A percentile compares a stretch with the other conserved stretches of the same genome.
Evolutionary conservation across 495 filamentous ascomycete genomes (phyloP).

Genomic region (Aspergillus sclerotioniger): DNA sequence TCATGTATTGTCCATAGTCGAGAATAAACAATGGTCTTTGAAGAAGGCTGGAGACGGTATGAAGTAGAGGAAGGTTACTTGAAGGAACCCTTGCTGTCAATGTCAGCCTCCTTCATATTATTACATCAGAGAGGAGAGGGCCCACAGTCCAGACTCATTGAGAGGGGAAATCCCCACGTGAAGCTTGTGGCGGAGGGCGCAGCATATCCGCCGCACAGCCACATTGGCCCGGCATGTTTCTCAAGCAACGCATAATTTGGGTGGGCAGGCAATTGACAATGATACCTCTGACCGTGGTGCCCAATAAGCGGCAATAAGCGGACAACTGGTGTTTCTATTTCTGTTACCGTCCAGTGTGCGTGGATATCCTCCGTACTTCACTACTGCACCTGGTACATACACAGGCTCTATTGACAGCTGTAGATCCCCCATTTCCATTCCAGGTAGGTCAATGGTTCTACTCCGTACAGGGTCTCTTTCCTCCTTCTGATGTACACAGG

Average conservation of each 20-base stretch:
- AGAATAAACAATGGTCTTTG: too few relatives aligned
- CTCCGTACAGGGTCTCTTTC: too few relatives aligned
- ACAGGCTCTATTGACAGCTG: neutral
- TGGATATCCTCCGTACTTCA: neutral
- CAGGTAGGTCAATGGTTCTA: too few relatives aligned
- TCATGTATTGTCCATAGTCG: too few relatives aligned
- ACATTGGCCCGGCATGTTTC: neutral
- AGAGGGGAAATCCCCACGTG: constrained; percentile 2
- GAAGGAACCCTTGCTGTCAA: too few relatives aligned
- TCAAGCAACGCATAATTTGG: constrained; percentile 2
- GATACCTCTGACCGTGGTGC: neutral
- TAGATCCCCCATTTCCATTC: constrained; percentile 1
- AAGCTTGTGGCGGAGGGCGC: neutral
- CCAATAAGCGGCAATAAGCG: neutral
- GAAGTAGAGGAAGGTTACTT: too few relatives aligned
- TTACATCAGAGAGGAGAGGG: neutral
- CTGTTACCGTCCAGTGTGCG: neutral
- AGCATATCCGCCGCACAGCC: constrained; percentile 2
- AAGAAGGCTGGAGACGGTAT: too few relatives aligned
- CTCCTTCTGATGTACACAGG: too few relatives aligned
- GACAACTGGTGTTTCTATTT: neutral
- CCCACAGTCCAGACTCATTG: neutral
- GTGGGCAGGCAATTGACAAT: neutral
- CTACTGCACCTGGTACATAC: neutral
- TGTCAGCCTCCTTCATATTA: too few relatives aligned